Evolutionary conservation across 352 stramenopile species (phyloP), one percentile per base, ranked within the genome.

Genomic region (Aphanomyces cochlioides): DNA sequence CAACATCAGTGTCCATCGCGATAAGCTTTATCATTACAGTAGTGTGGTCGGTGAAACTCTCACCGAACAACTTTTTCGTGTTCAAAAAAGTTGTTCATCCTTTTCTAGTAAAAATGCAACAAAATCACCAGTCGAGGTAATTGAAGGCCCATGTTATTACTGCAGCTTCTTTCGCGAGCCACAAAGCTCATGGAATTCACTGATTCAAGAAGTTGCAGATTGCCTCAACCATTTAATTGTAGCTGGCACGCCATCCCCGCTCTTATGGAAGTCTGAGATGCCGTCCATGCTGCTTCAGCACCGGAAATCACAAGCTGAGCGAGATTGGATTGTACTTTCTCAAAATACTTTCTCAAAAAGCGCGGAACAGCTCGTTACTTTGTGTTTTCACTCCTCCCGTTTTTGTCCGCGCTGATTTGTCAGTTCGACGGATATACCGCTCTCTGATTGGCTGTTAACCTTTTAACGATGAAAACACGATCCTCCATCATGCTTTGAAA

Each of bases 231-330:
- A 19, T 7, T n/a, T 37, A 7, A 61, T n/a, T 7, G 13, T 41
- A 37, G 28, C 19, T 28, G 15, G 28, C 15, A 3, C 1, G 28
- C 54, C 54, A 10, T 41, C n/a, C 5, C 8, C 19, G 19, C 37
- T 40, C 28, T 17, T 43, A 7, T 61, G 17, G 28, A 19, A 19
- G n/a, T 19, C 15, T 10, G 28, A 61, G 5, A n/a, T 61, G 28
- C 1, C 54, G 54, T 37, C 54, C 6, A 7, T 37, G 28, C 3
- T 41, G 15, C 43, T 43, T 3, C 54, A 61, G 54, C 54, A n/a
- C 7, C 54, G 54, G 15, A 61, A 61, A 39, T 61, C 54, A 7
- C 15, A 37, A 17, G 54, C 54, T 10, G 54, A 61, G 54, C 54
- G 54, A 28, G 3, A n/a, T 10, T 61, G 54, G 54, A 12, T 61